Evolutionary conservation across 129 eudicot species (phyloP).

Genomic region (Ambrosia artemisiifolia): DNA sequence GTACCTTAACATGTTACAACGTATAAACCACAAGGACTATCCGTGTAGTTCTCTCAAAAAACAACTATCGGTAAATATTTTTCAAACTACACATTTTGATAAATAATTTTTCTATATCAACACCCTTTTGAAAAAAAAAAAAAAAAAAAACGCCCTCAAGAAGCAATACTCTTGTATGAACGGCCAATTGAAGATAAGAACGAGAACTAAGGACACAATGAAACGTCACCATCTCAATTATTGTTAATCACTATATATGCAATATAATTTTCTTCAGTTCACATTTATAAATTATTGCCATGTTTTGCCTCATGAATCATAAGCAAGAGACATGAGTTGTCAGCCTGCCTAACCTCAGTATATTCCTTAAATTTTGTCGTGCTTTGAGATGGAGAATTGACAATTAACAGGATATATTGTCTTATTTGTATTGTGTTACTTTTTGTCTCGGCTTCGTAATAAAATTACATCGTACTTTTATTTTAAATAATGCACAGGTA

Average conservation of each 20-base stretch:
- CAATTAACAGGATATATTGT: neutral
- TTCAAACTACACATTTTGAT: too few relatives aligned
- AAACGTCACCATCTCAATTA: neutral
- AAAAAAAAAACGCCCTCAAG: too few relatives aligned
- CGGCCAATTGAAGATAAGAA: neutral
- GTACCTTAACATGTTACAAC: too few relatives aligned
- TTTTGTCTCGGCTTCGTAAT: neutral
- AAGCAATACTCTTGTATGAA: neutral
- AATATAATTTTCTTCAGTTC: neutral
- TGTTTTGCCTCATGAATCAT: neutral
- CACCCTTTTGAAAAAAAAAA: too few relatives aligned
- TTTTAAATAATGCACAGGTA: too few relatives aligned
- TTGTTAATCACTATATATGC: neutral
- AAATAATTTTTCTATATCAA: too few relatives aligned
- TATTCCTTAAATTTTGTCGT: neutral
- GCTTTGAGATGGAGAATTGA: neutral
- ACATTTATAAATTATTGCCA: neutral
- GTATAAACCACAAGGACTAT: too few relatives aligned
- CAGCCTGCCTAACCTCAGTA: neutral
- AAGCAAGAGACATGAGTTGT: slow-evolving; percentile 5
- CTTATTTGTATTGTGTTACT: neutral
- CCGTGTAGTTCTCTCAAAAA: too few relatives aligned
- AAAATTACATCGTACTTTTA: too few relatives aligned
- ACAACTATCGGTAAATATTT: too few relatives aligned
- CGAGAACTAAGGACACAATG: neutral